Evolutionary conservation across 805 yeast genomes (phyloP), one percentile per base, ranked within the genome.

Genomic region (Gaillardinia entomophila): DNA sequence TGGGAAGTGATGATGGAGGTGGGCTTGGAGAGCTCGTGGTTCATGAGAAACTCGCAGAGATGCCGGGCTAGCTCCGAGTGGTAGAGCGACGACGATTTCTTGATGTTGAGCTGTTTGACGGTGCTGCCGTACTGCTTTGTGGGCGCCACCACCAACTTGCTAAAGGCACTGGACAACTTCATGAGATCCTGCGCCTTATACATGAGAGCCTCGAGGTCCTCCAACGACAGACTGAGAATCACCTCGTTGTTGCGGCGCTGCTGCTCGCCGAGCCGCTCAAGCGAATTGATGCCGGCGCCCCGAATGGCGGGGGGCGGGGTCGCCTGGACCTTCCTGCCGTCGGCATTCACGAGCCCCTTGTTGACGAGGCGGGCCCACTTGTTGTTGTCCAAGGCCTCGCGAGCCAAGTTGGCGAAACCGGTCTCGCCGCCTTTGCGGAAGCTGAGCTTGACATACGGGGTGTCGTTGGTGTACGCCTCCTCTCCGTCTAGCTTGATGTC

Each of bases 41-140:
- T 56, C 5, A 48, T 47, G 40, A 84, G 60, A 53, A 77, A 88
- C 45, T 84, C 95, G 26, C 86, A 79, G 3, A 90, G 51, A 47
- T 86, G 89, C 33, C 95, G 68, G 0, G 96, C 75, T 12, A 87
- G 60, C 46, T 87, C 96, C 37, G 77, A 75, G 18, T 72, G 57
- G 38, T 71, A 74, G n/a, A 69, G 44, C 11, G 49, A 35, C 4
- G 66, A 57, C 2, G 40, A 46, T 35, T 55, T 60, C 40, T 54
- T 40, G 51, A 62, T 61, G 37, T 58, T 43, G 2, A 58, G 45
- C 11, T 42, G 30, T 12, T 2, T 27, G 17, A 15, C 12, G 13
- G 28, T 16, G 17, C 16, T 18, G n/a, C n/a, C n/a, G 23, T 17
- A 16, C 7, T 16, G 11, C 16, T 31, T 12, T 11, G 16, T 15